phyloP scores from a whole-genome alignment of 129 eudicot species.

The Dittrichia graveolens region DNA sequence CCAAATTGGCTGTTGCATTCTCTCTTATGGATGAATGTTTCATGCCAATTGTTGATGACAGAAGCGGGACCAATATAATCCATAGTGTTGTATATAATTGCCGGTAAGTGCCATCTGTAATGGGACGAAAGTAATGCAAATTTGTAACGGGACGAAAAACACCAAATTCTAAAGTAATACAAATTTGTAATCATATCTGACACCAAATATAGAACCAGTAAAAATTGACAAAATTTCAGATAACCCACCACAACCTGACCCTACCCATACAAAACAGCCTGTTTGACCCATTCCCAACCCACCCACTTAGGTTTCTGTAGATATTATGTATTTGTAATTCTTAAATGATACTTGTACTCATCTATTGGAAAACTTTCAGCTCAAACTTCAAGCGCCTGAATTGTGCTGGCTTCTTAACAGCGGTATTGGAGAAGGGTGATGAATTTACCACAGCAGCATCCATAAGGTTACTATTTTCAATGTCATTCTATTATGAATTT shows the following conservation, averaged over 20 bases:
- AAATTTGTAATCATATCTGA: background rate
- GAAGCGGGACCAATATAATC: slow-evolving; percentile 73
- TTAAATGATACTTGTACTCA: slow-evolving; percentile 2
- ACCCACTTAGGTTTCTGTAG: background rate
- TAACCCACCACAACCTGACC: background rate
- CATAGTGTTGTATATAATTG: slow-evolving; percentile 72
- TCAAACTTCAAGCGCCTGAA: slow-evolving; percentile 79
- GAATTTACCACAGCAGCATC: slow-evolving; percentile 78
- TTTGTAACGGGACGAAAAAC: background rate
- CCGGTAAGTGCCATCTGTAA: slow-evolving; percentile 88
- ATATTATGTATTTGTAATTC: background rate
- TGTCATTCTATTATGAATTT: slow-evolving; percentile 1
- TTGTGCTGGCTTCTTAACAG: slow-evolving; percentile 66
- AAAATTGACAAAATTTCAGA: too few species aligned
- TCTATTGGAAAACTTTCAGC: slow-evolving; percentile 45
- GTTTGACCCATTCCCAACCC: background rate
- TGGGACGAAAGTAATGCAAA: background rate
- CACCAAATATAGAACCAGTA: too few species aligned
- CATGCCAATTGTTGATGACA: slow-evolving; percentile 69
- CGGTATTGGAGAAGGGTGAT: slow-evolving; percentile 76
- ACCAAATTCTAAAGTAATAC: background rate
- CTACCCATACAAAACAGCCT: background rate
- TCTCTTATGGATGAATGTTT: slow-evolving; percentile 91
- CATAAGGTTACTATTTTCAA: slow-evolving; percentile 55
- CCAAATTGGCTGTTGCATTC: slow-evolving; percentile 86